Conservation (phyloP, 1,284 basidiomycete genomes). For the Malassezia brasiliensis region DNA sequence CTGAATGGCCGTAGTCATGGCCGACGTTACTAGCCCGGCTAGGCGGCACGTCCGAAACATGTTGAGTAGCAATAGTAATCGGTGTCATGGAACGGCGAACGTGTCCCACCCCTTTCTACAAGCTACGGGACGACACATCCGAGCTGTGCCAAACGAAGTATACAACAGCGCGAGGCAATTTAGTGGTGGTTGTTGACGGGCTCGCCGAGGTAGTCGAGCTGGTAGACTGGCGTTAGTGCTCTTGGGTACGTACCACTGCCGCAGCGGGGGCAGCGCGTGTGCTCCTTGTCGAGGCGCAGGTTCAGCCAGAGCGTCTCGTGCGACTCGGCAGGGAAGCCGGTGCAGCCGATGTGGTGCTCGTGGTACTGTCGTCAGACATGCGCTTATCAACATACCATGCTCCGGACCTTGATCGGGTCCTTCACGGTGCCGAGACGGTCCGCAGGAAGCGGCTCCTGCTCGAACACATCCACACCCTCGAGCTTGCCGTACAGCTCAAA, state of each 20-base stretch:
- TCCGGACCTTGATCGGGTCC: conserved; percentile 78
- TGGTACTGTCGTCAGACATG: conserved; percentile 23
- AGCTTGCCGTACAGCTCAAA: conserved; percentile 80
- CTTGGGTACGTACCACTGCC: conserved; percentile 35
- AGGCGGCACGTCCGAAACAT: no score
- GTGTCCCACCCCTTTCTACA: no score
- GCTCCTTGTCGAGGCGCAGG: conserved; percentile 34
- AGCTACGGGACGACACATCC: no score
- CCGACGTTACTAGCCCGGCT: no score
- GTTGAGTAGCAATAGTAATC: no score
- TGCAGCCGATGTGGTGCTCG: conserved; percentile 42
- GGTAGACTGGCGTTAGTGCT: conserved; percentile 27
- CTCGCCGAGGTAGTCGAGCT: conserved; percentile 32
- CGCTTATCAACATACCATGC: conserved; percentile 59
- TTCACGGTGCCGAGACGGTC: conserved; percentile 76
- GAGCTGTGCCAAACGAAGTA: no score
- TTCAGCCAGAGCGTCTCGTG: conserved; percentile 46
- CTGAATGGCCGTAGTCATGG: no score
- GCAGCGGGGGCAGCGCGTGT: conserved; percentile 45
- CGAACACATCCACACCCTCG: conserved; percentile 82
- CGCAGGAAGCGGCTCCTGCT: conserved; percentile 73
- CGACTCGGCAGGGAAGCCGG: conserved; percentile 43
- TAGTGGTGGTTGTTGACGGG: conserved; percentile 32
- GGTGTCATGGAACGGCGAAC: no score
- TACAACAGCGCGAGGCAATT: not conserved